Evolutionary conservation across 805 yeast genomes (phyloP), one percentile per base, ranked within the genome.

Genomic region (Wickerhamiella kurtzmanii): DNA sequence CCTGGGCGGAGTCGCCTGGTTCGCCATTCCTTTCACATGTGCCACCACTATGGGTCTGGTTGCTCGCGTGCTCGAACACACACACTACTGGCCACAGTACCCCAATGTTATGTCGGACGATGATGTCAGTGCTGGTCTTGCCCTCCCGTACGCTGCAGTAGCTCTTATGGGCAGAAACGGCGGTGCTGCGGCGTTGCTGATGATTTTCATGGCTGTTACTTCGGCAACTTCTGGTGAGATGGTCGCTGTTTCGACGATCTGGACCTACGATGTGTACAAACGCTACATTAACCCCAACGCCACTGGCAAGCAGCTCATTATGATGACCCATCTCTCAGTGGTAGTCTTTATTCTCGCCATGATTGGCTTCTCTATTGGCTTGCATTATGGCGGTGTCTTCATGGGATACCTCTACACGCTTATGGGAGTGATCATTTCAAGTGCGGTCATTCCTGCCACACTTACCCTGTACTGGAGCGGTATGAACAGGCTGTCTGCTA

Each of bases 181-280:
- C 51, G 94, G 94, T 3, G 88, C 77, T 43, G 88, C 88, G 35
- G 74, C 87, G 8, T 71, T 87, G 52, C 62, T 87, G 32, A 66
- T 87, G 70, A 75, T 86, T 9, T 87, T 87, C 64, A 82, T 85
- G 88, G 95, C 96, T 21, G 89, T 82, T 39, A 87, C 96, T 0
- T 82, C 94, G 43, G 95, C 96, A 21, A 77, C 84, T 74, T 82
- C 94, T 28, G 89, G 95, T 36, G 95, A 87, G 64, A 74, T 87
- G 58, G 83, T 87, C 60, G 82, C 95, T 2, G 88, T 84, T 17
- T 82, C 94, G 2, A 80, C 95, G 2, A 76, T 87, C 50, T 75
- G 78, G 69, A 82, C 95, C 40, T 87, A 84, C 56, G 96, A 87
- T 65, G 71, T 87, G 51, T 87, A 81, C 75, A 77, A 84, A 65